These are phyloP conservation scores for Apium graveolens DNA, from an alignment of 129 eudicot species.

Conservation along the genomic window DNA sequence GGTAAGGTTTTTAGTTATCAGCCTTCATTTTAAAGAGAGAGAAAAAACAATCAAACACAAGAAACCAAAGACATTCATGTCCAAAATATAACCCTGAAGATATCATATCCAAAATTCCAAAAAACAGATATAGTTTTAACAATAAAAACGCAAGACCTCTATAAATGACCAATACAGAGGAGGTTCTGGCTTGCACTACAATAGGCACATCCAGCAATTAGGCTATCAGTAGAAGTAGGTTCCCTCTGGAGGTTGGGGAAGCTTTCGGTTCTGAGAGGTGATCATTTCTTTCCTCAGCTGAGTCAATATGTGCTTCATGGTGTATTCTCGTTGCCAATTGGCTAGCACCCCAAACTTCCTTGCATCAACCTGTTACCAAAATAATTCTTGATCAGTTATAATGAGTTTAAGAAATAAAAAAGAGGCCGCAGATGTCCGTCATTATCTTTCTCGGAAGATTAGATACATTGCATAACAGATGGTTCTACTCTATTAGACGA, in stretches of 20 bases:
- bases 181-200: not conserved
- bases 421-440: not conserved
- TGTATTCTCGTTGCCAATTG: slow-evolving; percentile 10
- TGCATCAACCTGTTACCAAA: slow-evolving; percentile 6
- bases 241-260: slow-evolving; percentile 6
- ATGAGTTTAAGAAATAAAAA: not conserved
- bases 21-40: not conserved
- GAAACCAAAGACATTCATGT: too few species aligned
- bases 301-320: slow-evolving; percentile 1
- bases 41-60: too few species aligned
- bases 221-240: not conserved
- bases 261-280: slow-evolving; percentile 8
- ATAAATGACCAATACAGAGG: not conserved
- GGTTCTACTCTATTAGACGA: not conserved
- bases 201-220: not conserved
- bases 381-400: not conserved
- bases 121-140: not conserved
- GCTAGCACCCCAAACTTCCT: slow-evolving; percentile 3
- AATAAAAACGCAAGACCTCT: not conserved
- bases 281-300: slow-evolving; percentile 8
- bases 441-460: not conserved
- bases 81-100: not conserved
- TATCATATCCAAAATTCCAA: not conserved
- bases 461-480: not conserved
- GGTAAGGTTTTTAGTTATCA: not conserved